A percentile compares a stretch with the other conserved stretches of the same genome.
Evolutionary conservation across 2,329 filamentous ascomycete species (phyloP).

Genomic region (Cladorrhinum sp.): DNA sequence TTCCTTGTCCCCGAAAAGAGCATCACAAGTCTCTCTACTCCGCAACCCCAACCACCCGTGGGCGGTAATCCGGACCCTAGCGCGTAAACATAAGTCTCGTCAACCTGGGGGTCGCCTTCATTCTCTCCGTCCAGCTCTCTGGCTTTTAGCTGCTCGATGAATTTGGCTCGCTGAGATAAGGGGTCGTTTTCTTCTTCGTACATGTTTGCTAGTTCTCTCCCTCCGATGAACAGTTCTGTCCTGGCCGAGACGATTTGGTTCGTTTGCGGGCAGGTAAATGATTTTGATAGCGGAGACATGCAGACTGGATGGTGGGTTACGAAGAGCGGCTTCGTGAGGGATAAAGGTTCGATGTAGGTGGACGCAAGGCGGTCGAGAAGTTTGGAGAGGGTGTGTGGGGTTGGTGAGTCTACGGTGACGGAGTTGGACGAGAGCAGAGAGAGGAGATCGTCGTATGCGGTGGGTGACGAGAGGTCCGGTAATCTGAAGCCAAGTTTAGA

Average conservation of each 20-base stretch:
- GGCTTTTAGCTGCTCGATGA: slow-evolving; percentile 53
- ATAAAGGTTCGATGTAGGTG: slow-evolving; percentile 70
- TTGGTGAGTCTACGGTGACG: slow-evolving; percentile 63
- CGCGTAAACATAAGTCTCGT: slow-evolving; percentile 81
- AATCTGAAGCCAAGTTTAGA: slow-evolving; percentile 61
- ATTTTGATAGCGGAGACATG: slow-evolving; percentile 89
- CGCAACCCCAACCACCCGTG: slow-evolving; percentile 95
- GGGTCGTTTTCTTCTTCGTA: slow-evolving; percentile 98
- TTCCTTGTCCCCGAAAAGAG: slow-evolving; percentile 73
- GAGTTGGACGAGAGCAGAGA: slow-evolving; percentile 36
- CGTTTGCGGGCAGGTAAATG: slow-evolving; percentile 66
- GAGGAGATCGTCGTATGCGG: slow-evolving; percentile 52
- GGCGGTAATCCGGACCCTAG: slow-evolving; percentile 90
- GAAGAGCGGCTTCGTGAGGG: slow-evolving; percentile 64
- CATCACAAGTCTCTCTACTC: slow-evolving; percentile 89
- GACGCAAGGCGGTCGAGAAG: slow-evolving; percentile 79
- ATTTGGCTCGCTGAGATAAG: slow-evolving; percentile 79
- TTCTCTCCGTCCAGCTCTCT: slow-evolving; percentile 41
- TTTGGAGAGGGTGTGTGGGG: slow-evolving; percentile 56
- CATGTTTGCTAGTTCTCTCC: slow-evolving; percentile 86
- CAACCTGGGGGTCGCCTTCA: slow-evolving; percentile 51
- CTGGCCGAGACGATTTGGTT: slow-evolving; percentile 74
- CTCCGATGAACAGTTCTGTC: slow-evolving; percentile 78
- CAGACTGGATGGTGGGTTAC: slow-evolving; percentile 87
- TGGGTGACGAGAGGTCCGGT: slow-evolving; percentile 56